Conservation (phyloP, 257 asterid species). For the Datura wrightii region DNA sequence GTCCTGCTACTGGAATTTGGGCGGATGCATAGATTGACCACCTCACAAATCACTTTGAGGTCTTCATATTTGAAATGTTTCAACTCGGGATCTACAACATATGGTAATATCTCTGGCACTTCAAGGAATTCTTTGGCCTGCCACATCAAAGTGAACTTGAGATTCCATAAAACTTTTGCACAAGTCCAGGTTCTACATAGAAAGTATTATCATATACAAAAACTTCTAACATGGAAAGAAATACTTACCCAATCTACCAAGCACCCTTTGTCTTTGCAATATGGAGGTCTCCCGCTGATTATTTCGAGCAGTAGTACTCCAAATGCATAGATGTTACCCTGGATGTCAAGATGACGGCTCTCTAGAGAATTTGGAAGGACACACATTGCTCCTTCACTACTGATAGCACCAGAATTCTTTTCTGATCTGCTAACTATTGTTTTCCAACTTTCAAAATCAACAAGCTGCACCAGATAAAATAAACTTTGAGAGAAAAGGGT, state of each 20-base stretch:
- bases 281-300: slow-evolving; percentile 89
- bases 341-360: slow-evolving; percentile 68
- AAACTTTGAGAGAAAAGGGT: neutral
- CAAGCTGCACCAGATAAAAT: slow-evolving; percentile 60
- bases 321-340: slow-evolving; percentile 81
- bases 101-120: slow-evolving; percentile 58
- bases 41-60: slow-evolving; percentile 72
- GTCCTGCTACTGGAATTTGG: slow-evolving; percentile 58
- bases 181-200: neutral
- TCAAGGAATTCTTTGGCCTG: slow-evolving; percentile 88
- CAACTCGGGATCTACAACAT: slow-evolving; percentile 80
- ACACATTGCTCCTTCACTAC: slow-evolving; percentile 76
- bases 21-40: slow-evolving; percentile 63
- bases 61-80: slow-evolving; percentile 81
- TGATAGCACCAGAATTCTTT: slow-evolving; percentile 74
- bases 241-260: slow-evolving; percentile 86
- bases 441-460: slow-evolving; percentile 96
- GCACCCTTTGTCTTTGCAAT: slow-evolving; percentile 79
- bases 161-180: neutral
- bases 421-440: slow-evolving; percentile 78
- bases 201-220: neutral
- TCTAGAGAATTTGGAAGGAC: slow-evolving; percentile 77
- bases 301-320: slow-evolving; percentile 88
- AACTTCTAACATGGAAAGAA: neutral
- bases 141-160: neutral